Conservation (phyloP, 129 eudicot genomes). For the Lactuca sativa region DNA sequence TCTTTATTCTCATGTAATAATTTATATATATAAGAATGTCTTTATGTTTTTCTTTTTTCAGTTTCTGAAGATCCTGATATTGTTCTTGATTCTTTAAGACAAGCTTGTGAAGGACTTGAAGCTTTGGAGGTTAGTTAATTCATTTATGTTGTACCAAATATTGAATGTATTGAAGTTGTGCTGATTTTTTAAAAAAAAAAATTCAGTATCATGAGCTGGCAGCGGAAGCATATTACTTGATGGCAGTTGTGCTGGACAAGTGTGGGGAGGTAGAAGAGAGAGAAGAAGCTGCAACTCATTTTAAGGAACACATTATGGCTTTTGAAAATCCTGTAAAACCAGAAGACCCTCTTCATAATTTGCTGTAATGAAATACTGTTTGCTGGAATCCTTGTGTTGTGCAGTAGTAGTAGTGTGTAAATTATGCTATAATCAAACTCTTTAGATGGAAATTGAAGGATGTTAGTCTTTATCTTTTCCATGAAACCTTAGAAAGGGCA, state of each 20-base stretch:
- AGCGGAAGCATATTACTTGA: slow-evolving; percentile 82
- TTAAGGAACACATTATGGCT: slow-evolving; percentile 56
- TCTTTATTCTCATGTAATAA: not conserved
- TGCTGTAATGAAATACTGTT: slow-evolving; percentile 23
- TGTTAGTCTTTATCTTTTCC: too few relatives aligned
- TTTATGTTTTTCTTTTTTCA: slow-evolving; percentile 24
- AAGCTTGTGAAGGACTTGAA: slow-evolving; percentile 87
- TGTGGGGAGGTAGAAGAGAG: slow-evolving; percentile 61
- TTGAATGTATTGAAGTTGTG: not conserved
- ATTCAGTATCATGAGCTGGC: slow-evolving; percentile 93
- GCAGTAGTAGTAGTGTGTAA: slow-evolving; percentile 8
- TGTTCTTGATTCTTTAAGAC: slow-evolving; percentile 68
- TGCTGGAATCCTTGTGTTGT: not conserved
- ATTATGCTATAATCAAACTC: not conserved
- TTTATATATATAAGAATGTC: not conserved
- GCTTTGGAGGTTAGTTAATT: slow-evolving; percentile 83
- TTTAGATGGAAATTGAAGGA: too few relatives aligned
- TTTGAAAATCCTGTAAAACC: slow-evolving; percentile 54
- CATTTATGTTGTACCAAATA: slow-evolving; percentile 8
- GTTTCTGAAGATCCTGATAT: slow-evolving; percentile 67
- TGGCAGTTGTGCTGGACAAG: slow-evolving; percentile 73
- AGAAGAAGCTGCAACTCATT: slow-evolving; percentile 72
- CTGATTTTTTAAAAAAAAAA: not conserved
- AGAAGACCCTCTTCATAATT: slow-evolving; percentile 42
- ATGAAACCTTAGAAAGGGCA: too few relatives aligned